Evolutionary conservation across 2,329 filamentous ascomycete species (phyloP), one percentile per base, ranked within the genome.

Genomic region (Gnomoniopsis smithogilvyi): DNA sequence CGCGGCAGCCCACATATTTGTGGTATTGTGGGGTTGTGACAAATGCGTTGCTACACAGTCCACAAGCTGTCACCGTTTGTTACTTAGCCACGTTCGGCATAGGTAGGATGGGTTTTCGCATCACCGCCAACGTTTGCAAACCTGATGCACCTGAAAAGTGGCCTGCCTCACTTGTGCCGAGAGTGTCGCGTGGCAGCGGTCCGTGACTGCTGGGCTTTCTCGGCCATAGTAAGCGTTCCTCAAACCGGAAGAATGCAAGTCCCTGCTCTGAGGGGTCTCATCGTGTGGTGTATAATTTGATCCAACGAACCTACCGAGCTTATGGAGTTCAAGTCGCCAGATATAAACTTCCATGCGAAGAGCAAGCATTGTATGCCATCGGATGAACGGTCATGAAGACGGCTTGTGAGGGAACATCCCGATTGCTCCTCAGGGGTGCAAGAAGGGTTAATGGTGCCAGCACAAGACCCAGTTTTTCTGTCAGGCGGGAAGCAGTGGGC

Each of bases 381-480:
- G 14, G 11, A 38, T 15, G 6, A 43, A 3, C 36, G 17, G 12
- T 14, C 36, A 41, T 8, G 36, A 14, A 11, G 4, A 8, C 26
- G 26, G 26, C 26, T 30, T 30, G 26, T 30, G 4, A 30, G 26
- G 26, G 43, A 30, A 11, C n/a, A 49, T 47, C 30, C 30, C 46
- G 50, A 36, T 30, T 41, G 50, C 50, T 6, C 47, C 49, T 56
- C 58, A 56, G 55, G 58, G 58, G 43, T 51, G 34, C 49, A 22
- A n/a, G 41, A 46, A 51, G 26, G 30, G 41, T 47, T 36, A 15
- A 47, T 34, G 24, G 46, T 48, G 34, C 36, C 56, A 38, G 30
- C 26, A 15, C n/a, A 22, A 22, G 60, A 51, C 52, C 60, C 60
- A 62, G 51, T 59, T 59, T 62, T 62, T 56, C 60, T 62, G 60